phyloP scores from a whole-genome alignment of 306 rosid genomes.

The Rosa persica region DNA sequence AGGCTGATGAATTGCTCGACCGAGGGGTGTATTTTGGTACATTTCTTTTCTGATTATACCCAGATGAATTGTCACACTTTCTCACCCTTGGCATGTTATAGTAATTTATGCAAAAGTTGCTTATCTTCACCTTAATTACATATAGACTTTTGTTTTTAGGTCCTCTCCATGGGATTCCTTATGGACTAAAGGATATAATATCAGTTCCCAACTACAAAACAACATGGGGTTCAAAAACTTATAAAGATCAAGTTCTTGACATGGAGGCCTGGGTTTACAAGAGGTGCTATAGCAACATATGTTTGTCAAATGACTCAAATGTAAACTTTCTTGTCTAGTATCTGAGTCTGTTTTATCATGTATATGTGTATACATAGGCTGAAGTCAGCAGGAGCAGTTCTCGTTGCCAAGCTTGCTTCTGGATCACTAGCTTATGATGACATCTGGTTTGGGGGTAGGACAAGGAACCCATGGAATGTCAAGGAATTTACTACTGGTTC shows the following conservation, averaged over 20 bases:
- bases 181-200: constrained; percentile 84
- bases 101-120: neutral
- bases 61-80: neutral
- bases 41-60: neutral
- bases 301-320: neutral
- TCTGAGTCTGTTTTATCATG: constrained; percentile 7
- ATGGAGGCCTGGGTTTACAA: constrained; percentile 73
- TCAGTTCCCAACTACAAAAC: constrained; percentile 71
- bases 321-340: constrained; percentile 13
- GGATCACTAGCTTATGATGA: constrained; percentile 84
- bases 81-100: neutral
- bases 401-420: constrained; percentile 78
- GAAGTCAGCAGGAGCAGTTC: constrained; percentile 68
- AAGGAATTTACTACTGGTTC: constrained; percentile 75
- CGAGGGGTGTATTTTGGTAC: constrained; percentile 67
- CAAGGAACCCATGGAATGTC: constrained; percentile 82
- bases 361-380: constrained; percentile 33
- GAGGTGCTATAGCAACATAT: constrained; percentile 35
- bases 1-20: constrained; percentile 63
- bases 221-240: constrained; percentile 76
- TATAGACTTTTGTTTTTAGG: constrained; percentile 36
- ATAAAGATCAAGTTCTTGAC: constrained; percentile 63
- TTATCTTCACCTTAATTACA: neutral
- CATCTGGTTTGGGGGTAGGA: constrained; percentile 84
- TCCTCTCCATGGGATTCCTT: constrained; percentile 81